Evolutionary conservation across 495 filamentous ascomycete species (phyloP).

Genomic region (Penicillium canariense): DNA sequence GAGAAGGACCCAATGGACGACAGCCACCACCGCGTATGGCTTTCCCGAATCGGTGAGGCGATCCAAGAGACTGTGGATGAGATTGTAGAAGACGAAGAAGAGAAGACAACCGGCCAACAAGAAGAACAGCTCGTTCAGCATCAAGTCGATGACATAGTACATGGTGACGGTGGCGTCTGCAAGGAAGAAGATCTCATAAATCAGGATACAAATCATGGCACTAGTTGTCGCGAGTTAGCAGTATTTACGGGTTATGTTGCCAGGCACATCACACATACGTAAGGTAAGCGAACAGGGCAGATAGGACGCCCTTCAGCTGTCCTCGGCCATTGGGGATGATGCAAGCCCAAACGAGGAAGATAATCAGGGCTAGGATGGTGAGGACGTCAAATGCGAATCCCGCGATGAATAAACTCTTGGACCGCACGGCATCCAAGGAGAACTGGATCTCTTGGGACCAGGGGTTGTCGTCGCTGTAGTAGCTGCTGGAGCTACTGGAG

Average conservation of each 20-base stretch:
- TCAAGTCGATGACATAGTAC: slow-evolving; percentile 22
- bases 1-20: slow-evolving; percentile 23
- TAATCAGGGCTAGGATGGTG: slow-evolving; percentile 14
- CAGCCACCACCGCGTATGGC: slow-evolving; percentile 11
- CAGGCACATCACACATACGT: slow-evolving; percentile 5
- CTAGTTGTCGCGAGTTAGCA: neutral
- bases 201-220: neutral
- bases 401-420: slow-evolving; percentile 6
- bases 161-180: slow-evolving; percentile 16
- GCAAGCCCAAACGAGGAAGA: slow-evolving; percentile 24
- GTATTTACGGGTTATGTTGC: neutral
- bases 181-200: slow-evolving; percentile 16
- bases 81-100: slow-evolving; percentile 23
- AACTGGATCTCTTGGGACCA: slow-evolving; percentile 13
- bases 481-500: slow-evolving; percentile 2
- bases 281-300: slow-evolving; percentile 10
- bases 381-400: slow-evolving; percentile 22
- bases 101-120: slow-evolving; percentile 9
- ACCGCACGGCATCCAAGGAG: neutral
- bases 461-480: neutral
- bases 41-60: slow-evolving; percentile 20
- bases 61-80: slow-evolving; percentile 20
- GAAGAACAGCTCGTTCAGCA: slow-evolving; percentile 24
- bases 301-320: slow-evolving; percentile 9
- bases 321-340: slow-evolving; percentile 14